Conservation (phyloP, 805 yeast genomes). For the Ogataea nitratoaversa region DNA sequence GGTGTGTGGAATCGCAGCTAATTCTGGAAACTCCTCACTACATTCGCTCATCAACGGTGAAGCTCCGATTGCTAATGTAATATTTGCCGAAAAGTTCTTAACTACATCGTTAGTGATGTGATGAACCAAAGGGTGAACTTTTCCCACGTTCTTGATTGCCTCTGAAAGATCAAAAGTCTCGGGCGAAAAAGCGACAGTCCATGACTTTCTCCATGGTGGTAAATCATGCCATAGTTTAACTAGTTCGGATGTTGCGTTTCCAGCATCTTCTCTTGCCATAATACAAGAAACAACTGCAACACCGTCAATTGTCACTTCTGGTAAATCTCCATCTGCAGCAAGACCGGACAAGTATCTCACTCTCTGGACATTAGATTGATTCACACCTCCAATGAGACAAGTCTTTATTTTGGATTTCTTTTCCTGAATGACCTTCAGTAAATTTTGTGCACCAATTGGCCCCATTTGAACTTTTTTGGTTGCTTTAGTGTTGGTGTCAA, state of each 20-base stretch:
- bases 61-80: conserved; percentile 76
- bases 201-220: conserved; percentile 20
- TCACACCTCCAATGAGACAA: conserved; percentile 82
- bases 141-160: conserved; percentile 2
- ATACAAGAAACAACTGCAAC: conserved; percentile 85
- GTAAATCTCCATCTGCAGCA: conserved; percentile 32
- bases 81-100: conserved; percentile 82
- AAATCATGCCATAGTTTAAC: conserved; percentile 28
- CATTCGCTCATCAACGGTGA: conserved; percentile 88
- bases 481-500: conserved; percentile 67
- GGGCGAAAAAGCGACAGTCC: background rate
- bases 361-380: conserved; percentile 54
- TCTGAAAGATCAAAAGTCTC: background rate
- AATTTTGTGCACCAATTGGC: conserved; percentile 54
- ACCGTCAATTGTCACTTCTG: conserved; percentile 52
- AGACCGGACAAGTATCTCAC: conserved; percentile 48
- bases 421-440: conserved; percentile 44
- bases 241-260: conserved; percentile 41
- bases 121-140: conserved; percentile 62
- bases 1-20: conserved; percentile 51
- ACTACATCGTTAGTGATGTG: conserved; percentile 90
- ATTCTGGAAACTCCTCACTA: conserved; percentile 59
- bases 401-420: conserved; percentile 40
- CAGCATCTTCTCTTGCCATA: conserved; percentile 60
- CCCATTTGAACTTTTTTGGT: conserved; percentile 60